Conservation (phyloP, 2,329 filamentous ascomycete genomes). For the Hypoxylon sp. region DNA sequence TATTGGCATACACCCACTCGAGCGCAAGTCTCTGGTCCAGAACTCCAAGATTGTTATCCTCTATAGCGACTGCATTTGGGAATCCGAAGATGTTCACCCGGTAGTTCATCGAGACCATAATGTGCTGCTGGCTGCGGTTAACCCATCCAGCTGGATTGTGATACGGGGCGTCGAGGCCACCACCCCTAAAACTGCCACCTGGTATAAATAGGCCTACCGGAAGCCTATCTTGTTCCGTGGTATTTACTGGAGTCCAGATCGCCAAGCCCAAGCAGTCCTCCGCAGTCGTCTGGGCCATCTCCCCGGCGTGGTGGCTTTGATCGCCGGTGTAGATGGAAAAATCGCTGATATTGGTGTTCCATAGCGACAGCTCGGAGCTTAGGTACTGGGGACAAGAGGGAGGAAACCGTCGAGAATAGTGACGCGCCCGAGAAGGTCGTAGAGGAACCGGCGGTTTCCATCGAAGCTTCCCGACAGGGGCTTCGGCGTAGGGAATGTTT, state of each 20-base stretch:
- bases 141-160: conserved; percentile 41
- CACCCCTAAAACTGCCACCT: conserved; percentile 41
- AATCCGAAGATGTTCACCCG: conserved; percentile 51
- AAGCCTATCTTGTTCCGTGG: conserved; percentile 32
- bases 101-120: conserved; percentile 50
- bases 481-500: conserved; percentile 63
- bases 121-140: conserved; percentile 41
- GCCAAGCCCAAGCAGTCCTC: conserved; percentile 50
- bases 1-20: conserved; percentile 50
- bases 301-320: conserved; percentile 35
- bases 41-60: conserved; percentile 46
- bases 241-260: conserved; percentile 46
- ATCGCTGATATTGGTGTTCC: conserved; percentile 41
- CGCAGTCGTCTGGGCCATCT: conserved; percentile 41
- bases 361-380: conserved; percentile 39
- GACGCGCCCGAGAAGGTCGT: conserved; percentile 35
- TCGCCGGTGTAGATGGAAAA: conserved; percentile 35
- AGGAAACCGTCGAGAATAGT: conserved; percentile 38
- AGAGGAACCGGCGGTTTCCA: conserved; percentile 49
- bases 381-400: conserved; percentile 47
- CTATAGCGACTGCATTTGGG: conserved; percentile 44
- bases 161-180: conserved; percentile 39
- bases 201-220: conserved; percentile 42
- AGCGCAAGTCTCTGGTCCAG: conserved; percentile 49
- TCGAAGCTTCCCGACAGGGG: conserved; percentile 62